Percentiles rank a stretch among this genome's conserved stretches.
Evolutionary conservation across 305 asterid species (phyloP).

Genomic region (Petunia hybrid): DNA sequence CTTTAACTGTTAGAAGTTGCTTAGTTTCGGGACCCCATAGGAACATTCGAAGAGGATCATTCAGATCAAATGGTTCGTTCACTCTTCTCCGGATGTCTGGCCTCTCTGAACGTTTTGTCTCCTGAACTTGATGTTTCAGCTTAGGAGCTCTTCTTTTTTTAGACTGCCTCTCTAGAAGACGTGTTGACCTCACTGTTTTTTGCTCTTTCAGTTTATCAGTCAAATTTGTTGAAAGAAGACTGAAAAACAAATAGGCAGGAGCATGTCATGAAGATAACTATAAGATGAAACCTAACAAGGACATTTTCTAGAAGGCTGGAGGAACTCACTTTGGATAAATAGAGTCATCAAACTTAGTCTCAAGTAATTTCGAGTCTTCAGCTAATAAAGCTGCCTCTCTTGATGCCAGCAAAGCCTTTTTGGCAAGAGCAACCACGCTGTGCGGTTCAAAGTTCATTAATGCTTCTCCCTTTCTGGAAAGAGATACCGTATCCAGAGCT

Average conservation of each 20-base stretch:
- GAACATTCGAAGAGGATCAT: slow-evolving; percentile 71
- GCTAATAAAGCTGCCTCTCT: slow-evolving; percentile 68
- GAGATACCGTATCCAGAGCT: slow-evolving; percentile 39
- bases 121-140: slow-evolving; percentile 53
- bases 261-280: not conserved
- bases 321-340: slow-evolving; percentile 52
- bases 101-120: slow-evolving; percentile 47
- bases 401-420: slow-evolving; percentile 80
- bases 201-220: slow-evolving; percentile 44
- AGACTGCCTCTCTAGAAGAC: slow-evolving; percentile 70
- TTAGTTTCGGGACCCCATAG: slow-evolving; percentile 78
- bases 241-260: slow-evolving; percentile 17
- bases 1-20: slow-evolving; percentile 71
- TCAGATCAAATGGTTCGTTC: slow-evolving; percentile 52
- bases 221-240: slow-evolving; percentile 48
- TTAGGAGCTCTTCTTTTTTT: slow-evolving; percentile 64
- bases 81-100: slow-evolving; percentile 50
- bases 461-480: slow-evolving; percentile 43
- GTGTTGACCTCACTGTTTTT: slow-evolving; percentile 77
- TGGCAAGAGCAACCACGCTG: slow-evolving; percentile 70
- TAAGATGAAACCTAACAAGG: slow-evolving; percentile 12
- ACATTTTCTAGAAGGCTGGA: slow-evolving; percentile 13
- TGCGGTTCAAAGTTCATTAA: slow-evolving; percentile 53
- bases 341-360: slow-evolving; percentile 45
- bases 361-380: slow-evolving; percentile 53